Conservation (phyloP, 768 basidiomycete species). For the Phanerodontia chrysosporium region DNA sequence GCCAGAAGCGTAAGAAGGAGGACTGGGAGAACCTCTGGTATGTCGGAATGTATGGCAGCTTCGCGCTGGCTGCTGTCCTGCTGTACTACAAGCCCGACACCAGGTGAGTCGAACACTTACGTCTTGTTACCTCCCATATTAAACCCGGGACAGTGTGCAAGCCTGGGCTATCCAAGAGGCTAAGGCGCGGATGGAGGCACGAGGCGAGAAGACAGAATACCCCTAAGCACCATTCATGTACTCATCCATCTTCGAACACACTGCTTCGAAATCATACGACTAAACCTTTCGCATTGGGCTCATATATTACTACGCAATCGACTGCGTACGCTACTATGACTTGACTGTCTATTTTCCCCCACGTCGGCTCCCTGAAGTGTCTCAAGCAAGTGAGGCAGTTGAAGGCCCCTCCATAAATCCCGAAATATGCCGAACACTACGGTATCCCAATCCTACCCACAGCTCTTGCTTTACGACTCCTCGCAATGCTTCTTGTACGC, state of each 20-base stretch:
- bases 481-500: constrained; percentile 68
- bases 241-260: not conserved
- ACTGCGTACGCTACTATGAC: not conserved
- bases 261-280: not conserved
- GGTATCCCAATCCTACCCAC: not conserved
- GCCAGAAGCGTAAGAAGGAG: constrained; percentile 83
- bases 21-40: constrained; percentile 92
- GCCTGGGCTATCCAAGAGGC: constrained; percentile 91
- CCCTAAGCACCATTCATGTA: constrained; percentile 2
- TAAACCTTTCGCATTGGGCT: not conserved
- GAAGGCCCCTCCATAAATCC: not conserved
- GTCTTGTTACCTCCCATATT: no score
- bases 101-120: no score
- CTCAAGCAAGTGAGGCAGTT: not conserved
- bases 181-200: constrained; percentile 83
- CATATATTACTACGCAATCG: not conserved
- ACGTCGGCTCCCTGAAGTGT: not conserved
- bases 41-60: constrained; percentile 84
- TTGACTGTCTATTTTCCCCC: not conserved
- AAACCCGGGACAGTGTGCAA: constrained; percentile 90
- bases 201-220: constrained; percentile 88
- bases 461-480: constrained; percentile 16
- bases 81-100: constrained; percentile 93
- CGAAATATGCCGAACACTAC: not conserved
- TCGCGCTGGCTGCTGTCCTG: constrained; percentile 70